phyloP scores from a whole-genome alignment of 1,284 basidiomycete species.

The Ustilago curta region DNA sequence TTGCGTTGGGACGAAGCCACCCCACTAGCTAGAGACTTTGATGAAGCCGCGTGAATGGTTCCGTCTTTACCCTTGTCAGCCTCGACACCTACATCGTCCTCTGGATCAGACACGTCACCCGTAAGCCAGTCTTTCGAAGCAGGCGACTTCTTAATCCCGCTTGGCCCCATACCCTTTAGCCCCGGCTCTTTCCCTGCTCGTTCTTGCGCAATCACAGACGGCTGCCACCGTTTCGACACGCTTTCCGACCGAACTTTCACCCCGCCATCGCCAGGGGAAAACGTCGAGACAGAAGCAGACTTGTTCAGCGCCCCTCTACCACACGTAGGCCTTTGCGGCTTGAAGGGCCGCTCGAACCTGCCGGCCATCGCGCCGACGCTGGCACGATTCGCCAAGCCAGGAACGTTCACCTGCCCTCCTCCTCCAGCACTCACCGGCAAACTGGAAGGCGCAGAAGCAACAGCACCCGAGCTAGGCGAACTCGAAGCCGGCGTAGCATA shows the following conservation, averaged over 20 bases:
- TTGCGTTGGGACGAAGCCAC: neutral
- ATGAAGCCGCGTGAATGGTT: constrained; percentile 11
- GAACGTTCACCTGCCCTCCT: constrained; percentile 15
- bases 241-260: constrained; percentile 17
- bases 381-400: constrained; percentile 44
- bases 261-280: constrained; percentile 6
- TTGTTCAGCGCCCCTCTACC: constrained; percentile 16
- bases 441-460: constrained; percentile 13
- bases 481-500: constrained; percentile 21
- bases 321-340: constrained; percentile 20
- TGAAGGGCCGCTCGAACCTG: constrained; percentile 41
- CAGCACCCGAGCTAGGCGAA: constrained; percentile 6
- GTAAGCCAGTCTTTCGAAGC: constrained; percentile 46
- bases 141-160: constrained; percentile 1
- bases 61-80: constrained; percentile 1
- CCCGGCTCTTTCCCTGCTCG: constrained; percentile 12
- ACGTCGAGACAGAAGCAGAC: constrained; percentile 26
- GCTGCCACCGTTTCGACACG: constrained; percentile 36
- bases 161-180: neutral
- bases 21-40: neutral
- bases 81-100: neutral
- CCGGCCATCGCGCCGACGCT: constrained; percentile 55
- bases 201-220: constrained; percentile 27
- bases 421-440: constrained; percentile 6
- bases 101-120: constrained; percentile 38